These are phyloP conservation scores for Xylariaceae sp. DNA, from an alignment of 2,329 filamentous ascomycete species.

Conservation along the genomic window DNA sequence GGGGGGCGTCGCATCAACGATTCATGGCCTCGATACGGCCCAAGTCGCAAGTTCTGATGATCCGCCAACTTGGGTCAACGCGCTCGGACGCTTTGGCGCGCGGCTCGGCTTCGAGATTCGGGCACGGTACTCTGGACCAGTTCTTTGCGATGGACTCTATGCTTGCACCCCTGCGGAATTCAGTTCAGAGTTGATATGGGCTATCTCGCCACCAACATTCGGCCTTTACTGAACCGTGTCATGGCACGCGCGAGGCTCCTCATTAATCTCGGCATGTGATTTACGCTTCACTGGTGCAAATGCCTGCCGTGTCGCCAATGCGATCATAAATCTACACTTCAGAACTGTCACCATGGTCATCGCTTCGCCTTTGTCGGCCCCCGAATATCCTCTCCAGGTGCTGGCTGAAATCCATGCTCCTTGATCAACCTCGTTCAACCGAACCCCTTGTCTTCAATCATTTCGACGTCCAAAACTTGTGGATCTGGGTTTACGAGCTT, in stretches of 20 bases:
- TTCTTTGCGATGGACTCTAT: not conserved
- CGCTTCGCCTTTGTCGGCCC: not conserved
- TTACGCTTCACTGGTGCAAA: not conserved
- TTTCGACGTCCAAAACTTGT: constrained; percentile 13
- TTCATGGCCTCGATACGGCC: not conserved
- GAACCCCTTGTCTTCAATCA: constrained; percentile 7
- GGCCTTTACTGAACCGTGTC: not conserved
- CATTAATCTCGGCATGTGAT: not conserved
- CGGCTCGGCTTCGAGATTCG: not conserved
- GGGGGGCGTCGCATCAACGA: not conserved
- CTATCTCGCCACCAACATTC: not conserved
- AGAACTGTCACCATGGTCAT: not conserved
- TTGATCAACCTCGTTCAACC: not conserved
- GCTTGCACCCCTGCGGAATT: not conserved
- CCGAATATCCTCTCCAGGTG: not conserved
- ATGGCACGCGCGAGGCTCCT: not conserved
- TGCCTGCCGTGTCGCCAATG: not conserved
- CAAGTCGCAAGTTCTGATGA: not conserved
- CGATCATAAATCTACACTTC: not conserved
- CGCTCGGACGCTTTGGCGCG: not conserved
- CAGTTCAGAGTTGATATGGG: not conserved
- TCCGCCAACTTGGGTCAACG: not conserved
- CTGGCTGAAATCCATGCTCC: not conserved
- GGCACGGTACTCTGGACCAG: not conserved
- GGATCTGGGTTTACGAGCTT: constrained; percentile 1